Conservation (phyloP, 371 early-diverging fungal species). For the Actinomucor elegans region DNA sequence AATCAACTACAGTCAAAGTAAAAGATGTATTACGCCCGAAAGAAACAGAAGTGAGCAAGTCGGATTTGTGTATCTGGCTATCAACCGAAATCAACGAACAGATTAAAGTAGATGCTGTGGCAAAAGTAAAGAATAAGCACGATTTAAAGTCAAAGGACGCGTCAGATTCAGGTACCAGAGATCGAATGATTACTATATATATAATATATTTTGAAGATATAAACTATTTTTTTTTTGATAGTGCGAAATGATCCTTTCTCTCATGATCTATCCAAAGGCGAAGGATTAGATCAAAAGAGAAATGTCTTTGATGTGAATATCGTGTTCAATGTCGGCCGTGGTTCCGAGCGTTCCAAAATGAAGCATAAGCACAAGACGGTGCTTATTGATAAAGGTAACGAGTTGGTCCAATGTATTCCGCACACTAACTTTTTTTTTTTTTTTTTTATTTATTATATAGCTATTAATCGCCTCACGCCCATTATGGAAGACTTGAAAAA, state of each 20-base stretch:
- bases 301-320: slow-evolving; percentile 45
- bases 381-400: slow-evolving; percentile 66
- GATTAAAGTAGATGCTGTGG: slow-evolving; percentile 49
- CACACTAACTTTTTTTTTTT: neutral
- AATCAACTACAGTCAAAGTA: slow-evolving; percentile 65
- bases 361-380: slow-evolving; percentile 73
- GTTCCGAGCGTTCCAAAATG: slow-evolving; percentile 51
- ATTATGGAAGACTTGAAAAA: slow-evolving; percentile 54
- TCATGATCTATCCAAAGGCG: slow-evolving; percentile 37
- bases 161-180: slow-evolving; percentile 36
- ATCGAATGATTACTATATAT: slow-evolving; percentile 3
- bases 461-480: slow-evolving; percentile 53
- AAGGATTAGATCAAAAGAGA: slow-evolving; percentile 33
- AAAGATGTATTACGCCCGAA: slow-evolving; percentile 67
- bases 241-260: slow-evolving; percentile 31
- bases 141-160: slow-evolving; percentile 57
- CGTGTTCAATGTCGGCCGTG: slow-evolving; percentile 41
- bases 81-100: slow-evolving; percentile 72
- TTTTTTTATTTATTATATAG: slow-evolving; percentile 24
- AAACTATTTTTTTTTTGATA: neutral
- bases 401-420: neutral
- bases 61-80: slow-evolving; percentile 61
- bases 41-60: slow-evolving; percentile 59
- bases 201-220: neutral
- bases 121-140: slow-evolving; percentile 53